Evolutionary conservation across 2,329 filamentous ascomycete species (phyloP).

Genomic region (Trichophaea hybrida): DNA sequence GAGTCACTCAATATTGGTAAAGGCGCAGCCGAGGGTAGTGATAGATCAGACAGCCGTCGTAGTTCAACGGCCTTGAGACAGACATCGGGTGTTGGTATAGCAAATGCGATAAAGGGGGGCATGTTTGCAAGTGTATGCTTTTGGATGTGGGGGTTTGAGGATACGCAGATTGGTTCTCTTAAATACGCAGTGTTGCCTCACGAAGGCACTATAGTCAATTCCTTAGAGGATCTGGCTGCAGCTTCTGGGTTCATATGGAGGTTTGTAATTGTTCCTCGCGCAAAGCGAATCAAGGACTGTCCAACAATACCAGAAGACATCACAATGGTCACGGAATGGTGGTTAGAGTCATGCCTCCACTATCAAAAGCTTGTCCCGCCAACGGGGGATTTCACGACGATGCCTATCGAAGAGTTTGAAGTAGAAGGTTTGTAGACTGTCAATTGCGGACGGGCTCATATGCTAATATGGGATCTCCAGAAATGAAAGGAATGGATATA

Average conservation of each 20-base stretch:
- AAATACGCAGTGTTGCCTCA: slow-evolving; percentile 30
- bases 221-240: slow-evolving; percentile 18
- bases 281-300: slow-evolving; percentile 20
- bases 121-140: slow-evolving; percentile 22
- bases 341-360: slow-evolving; percentile 77
- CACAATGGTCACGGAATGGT: slow-evolving; percentile 62
- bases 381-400: slow-evolving; percentile 52
- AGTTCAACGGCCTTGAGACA: background rate
- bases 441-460: slow-evolving; percentile 13
- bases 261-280: slow-evolving; percentile 16
- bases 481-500: slow-evolving; percentile 55
- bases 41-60: background rate
- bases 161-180: slow-evolving; percentile 26
- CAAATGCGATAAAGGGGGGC: slow-evolving; percentile 22
- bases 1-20: slow-evolving; percentile 20
- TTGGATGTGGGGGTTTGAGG: slow-evolving; percentile 17
- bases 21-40: background rate
- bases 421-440: slow-evolving; percentile 38
- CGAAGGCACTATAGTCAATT: slow-evolving; percentile 28
- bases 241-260: slow-evolving; percentile 12
- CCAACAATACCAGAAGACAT: slow-evolving; percentile 27
- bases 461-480: slow-evolving; percentile 31
- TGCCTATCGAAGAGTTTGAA: slow-evolving; percentile 58
- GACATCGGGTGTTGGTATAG: background rate
- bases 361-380: slow-evolving; percentile 58